Evolutionary conservation across 1,139 yeast species (phyloP), one percentile per base, ranked within the genome.

Genomic region (Saccharomyces pastorianus): DNA sequence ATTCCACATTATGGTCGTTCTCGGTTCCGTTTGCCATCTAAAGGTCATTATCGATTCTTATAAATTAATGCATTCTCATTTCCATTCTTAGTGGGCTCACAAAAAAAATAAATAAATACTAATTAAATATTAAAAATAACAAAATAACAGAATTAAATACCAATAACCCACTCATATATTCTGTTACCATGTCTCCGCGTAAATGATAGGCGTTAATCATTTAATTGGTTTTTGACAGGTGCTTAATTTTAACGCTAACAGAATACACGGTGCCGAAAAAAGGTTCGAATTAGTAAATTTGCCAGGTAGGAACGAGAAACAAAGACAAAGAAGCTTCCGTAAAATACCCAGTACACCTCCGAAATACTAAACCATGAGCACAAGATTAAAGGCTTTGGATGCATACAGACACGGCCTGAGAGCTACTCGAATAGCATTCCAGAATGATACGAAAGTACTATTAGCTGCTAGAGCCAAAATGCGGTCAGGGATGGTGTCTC

Each of bases 21-120:
- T 83, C 2, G 96, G 96, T 7, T 95, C 96, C 0, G 74, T 74
- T 56, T 84, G 85, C 59, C 97, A 90, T 70, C 83, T 86, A 71
- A 74, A 70, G 56, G 95, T 88, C 0, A 75, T 89, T 32, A 68
- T 81, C 27, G 80, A 57, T 48, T 65, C 68, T 7, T 65, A 65
- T 49, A 56, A 52, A 44, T 53, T 65, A 31, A 59, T 63, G 55
- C 68, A 65, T 52, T 52, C 62, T 34, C 29, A 44, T 27, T 48
- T 14, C 53, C 25, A 51, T 34, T 13, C 46, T 23, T 20, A n/a
- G 38, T 34, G 42, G 47, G 34, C 25, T 6, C 29, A 46, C 31
- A 46, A 38, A 31, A 8, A 17, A 49, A 49, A 41, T 20, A 32
- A 14, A 25, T 46, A 46, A 25, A 23, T 26, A 23, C 13, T 11